Conservation (phyloP, 2,329 filamentous ascomycete species). For the Fusarium sp. region DNA sequence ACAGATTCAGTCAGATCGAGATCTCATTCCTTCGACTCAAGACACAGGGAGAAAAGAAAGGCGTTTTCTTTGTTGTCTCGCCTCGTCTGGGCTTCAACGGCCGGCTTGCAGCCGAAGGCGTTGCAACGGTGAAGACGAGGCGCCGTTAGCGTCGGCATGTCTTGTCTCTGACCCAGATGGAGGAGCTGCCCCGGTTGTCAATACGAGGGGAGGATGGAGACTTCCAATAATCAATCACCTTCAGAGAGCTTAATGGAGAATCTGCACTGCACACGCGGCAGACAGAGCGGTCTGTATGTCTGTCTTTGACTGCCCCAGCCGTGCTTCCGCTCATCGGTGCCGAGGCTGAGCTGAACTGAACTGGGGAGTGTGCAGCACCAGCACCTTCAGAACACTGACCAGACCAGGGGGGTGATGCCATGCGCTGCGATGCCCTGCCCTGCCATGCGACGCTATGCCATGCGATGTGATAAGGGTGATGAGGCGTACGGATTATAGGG, state of each 20-base stretch:
- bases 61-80: not conserved
- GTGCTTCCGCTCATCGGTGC: constrained; percentile 18
- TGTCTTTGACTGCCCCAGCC: constrained; percentile 1
- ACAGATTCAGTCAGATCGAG: not conserved
- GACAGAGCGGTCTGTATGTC: constrained; percentile 4
- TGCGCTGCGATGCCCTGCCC: not conserved
- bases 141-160: constrained; percentile 36
- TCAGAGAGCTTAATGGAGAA: not conserved
- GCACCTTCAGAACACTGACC: not conserved
- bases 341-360: constrained; percentile 26
- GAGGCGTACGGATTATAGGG: constrained; percentile 32
- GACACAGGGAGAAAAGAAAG: not conserved
- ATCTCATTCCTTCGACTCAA: not conserved
- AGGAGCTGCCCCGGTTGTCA: not conserved
- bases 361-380: not conserved
- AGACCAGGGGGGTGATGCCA: constrained; percentile 3
- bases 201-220: not conserved
- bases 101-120: constrained; percentile 31
- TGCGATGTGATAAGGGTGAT: constrained; percentile 29
- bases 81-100: constrained; percentile 2
- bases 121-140: constrained; percentile 34
- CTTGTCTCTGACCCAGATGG: not conserved
- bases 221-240: constrained; percentile 1
- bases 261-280: constrained; percentile 1
- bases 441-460: constrained; percentile 5